Evolutionary conservation across 805 yeast genomes (phyloP), one percentile per base, ranked within the genome.

Genomic region (Zygosaccharomyces bailii): DNA sequence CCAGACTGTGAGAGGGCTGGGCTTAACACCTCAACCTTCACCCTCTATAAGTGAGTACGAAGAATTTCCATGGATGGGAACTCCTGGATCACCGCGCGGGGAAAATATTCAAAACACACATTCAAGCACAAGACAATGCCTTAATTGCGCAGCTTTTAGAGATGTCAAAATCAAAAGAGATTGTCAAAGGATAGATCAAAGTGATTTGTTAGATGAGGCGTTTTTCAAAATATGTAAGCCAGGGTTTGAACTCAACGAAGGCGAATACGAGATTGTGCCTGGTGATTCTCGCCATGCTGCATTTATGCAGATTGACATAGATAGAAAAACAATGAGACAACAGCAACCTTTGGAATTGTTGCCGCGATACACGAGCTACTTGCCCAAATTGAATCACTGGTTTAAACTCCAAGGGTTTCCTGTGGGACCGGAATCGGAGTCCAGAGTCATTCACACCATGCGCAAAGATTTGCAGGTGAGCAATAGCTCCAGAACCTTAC

Each of bases 391-490:
- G 56, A 70, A 42, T 51, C 57, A 43, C 14, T 67, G 66, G 52
- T 70, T 67, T 41, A 66, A 67, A 45, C 47, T 69, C 10, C 85
- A 79, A 57, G 78, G 81, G 7, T 75, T 80, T 53, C 82, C 81
- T 1, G 61, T 71, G 11, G 65, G 69, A 16, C 69, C 74, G 10
- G 76, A 77, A 44, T 59, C 78, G 5, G 83, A 79, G 48, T 60
- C 69, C 6, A 76, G 71, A 42, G 70, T 79, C 8, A 57, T 71
- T 10, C 60, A 60, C 25, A 64, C 79, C 10, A 79, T 79, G 84
- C 78, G 74, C 52, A 70, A 69, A 45, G 83, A 78, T 52, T 56
- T 79, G 43, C 55, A 70, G 32, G 45, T 25, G 6, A 45, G 45
- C 18, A 34, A 45, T 2, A 40, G 42, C 21, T 50, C 66, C 1